Base-by-base conservation (phyloP, 176 grass and related monocot species). In the Eragrostis nindensis region DNA sequence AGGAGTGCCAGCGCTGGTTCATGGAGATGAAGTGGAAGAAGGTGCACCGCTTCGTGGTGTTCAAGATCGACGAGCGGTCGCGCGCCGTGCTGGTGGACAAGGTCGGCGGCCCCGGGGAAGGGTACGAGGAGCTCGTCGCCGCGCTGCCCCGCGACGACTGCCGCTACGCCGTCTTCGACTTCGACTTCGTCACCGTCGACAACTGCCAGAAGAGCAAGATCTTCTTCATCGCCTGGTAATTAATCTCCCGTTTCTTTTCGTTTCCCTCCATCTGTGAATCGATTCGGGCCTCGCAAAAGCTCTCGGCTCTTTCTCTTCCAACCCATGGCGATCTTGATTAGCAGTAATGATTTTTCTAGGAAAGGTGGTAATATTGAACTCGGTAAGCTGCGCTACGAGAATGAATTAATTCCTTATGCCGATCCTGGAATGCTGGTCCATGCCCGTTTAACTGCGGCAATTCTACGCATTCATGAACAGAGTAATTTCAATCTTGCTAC, bases 201-300 rank as follows among this genome's bases (percentile, higher is more conserved):
- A 97, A 97, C 75, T 97, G 95, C 90, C 90, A 91, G 87, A 97
- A 97, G 86, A 97, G 95, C 95, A 97, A 97, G 87, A 97, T 97
- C 71, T 97, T 97, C 90, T 94, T 97, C 90, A 97, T 97, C 82
- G 77, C 95, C 52, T 97, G 92, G 92, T 91, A 86, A 74, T 79
- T 50, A 0, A 1, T 21, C 10, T 0, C 27, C 19, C 29, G 17
- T 27, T 29, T 5, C 0, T 3, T 19, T 1, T 47, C 75, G n/a
- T n/a, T n/a, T n/a, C 29, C 41, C 62, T 38, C 80, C 1, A 56
- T 11, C 4, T 13, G 24, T 13, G 24, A 77, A 69, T 29, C 43
- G 7, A 45, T 39, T 66, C 26, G 16, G 32, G 9, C 39, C 5
- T 6, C 39, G 59, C 18, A 25, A 55, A 29, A 85, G 18, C 26